A percentile compares a stretch with the other conserved stretches of the same genome.
These are phyloP conservation scores for Asterella californica DNA, from an alignment of 225 moss, liverwort and hornwort species.

Conservation along the genomic window DNA sequence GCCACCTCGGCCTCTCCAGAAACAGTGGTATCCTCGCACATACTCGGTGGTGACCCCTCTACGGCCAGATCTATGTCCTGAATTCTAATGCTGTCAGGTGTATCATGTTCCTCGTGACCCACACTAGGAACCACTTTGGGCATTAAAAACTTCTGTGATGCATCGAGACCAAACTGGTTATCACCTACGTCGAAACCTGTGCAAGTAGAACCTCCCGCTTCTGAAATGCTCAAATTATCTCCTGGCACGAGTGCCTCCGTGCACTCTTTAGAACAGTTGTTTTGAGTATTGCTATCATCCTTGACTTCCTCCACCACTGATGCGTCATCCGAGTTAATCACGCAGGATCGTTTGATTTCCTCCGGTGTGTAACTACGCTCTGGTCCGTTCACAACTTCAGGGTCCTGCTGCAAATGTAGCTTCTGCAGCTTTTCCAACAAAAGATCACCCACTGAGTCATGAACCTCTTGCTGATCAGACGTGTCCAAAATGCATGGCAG, in stretches of 20 bases:
- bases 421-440: slow-evolving; percentile 20
- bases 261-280: background rate
- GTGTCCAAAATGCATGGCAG: background rate
- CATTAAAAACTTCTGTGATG: background rate
- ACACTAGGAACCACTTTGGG: background rate
- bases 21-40: background rate
- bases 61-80: background rate
- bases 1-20: background rate
- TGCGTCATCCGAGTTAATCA: background rate
- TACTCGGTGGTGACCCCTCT: background rate
- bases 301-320: background rate
- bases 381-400: background rate
- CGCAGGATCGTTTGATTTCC: background rate
- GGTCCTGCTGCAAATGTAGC: slow-evolving; percentile 14
- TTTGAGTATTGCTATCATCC: background rate
- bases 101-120: background rate
- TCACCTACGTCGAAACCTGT: background rate
- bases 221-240: background rate
- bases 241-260: background rate
- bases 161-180: background rate
- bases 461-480: background rate
- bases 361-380: too few relatives aligned
- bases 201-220: background rate
- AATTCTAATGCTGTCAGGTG: background rate
- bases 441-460: background rate